Conservation (phyloP, 129 eudicot species). For the Deinandra increscens region DNA sequence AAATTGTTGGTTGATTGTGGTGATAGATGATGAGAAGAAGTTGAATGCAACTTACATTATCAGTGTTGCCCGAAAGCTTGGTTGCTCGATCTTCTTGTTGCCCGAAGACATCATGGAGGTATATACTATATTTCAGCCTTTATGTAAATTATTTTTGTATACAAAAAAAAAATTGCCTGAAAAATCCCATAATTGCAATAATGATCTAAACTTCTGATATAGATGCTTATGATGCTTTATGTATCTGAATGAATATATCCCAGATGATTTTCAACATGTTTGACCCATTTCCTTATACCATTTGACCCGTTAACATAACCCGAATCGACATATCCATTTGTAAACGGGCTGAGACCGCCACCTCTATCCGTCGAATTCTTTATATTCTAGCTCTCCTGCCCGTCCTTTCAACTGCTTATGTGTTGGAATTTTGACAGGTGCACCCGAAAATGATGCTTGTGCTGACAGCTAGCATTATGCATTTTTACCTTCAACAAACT, state of each 20-base stretch:
- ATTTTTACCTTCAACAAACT: slow-evolving; percentile 81
- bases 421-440: slow-evolving; percentile 42
- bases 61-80: slow-evolving; percentile 97
- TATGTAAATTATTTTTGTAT: not conserved
- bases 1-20: not conserved
- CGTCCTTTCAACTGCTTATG: not conserved
- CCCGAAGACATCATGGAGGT: slow-evolving; percentile 99
- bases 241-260: slow-evolving; percentile 4
- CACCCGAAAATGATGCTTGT: slow-evolving; percentile 92
- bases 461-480: slow-evolving; percentile 90
- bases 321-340: not conserved
- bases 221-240: not conserved
- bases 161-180: not conserved
- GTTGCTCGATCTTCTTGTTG: slow-evolving; percentile 88
- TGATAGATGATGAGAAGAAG: slow-evolving; percentile 91
- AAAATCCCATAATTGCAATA: not conserved
- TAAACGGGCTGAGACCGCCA: not conserved
- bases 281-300: not conserved
- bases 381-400: not conserved
- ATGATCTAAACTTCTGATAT: not conserved
- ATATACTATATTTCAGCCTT: slow-evolving; percentile 13
- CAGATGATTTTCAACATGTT: not conserved
- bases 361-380: not conserved
- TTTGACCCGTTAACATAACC: not conserved
- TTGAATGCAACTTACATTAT: slow-evolving; percentile 92